Evolutionary conservation across 2,329 filamentous ascomycete species (phyloP).

Genomic region (Fusarium foetens): DNA sequence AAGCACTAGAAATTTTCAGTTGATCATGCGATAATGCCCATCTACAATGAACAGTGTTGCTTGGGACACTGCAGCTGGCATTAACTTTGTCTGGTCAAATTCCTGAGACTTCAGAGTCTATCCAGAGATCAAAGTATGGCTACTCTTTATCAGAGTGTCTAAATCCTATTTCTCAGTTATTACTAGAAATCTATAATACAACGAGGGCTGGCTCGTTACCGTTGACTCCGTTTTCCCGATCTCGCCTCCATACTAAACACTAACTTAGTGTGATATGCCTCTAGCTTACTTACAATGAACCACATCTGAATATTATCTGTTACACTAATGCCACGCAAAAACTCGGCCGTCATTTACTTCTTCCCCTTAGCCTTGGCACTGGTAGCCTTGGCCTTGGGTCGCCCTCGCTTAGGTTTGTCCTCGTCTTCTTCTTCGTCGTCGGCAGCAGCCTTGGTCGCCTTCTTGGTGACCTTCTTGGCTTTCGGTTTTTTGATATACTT

Average conservation of each 20-base stretch:
- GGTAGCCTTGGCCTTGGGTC: constrained; percentile 53
- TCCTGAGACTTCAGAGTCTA: not conserved
- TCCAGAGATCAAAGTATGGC: not conserved
- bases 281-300: constrained; percentile 2
- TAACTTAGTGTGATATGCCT: not conserved
- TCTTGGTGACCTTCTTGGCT: constrained; percentile 65
- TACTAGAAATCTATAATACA: not conserved
- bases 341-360: constrained; percentile 42
- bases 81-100: not conserved
- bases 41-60: not conserved
- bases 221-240: constrained; percentile 22
- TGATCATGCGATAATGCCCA: not conserved
- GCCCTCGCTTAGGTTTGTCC: constrained; percentile 62
- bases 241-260: constrained; percentile 12
- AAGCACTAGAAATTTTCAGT: not conserved
- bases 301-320: constrained; percentile 19
- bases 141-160: not conserved
- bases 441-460: constrained; percentile 55
- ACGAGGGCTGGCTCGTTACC: constrained; percentile 13
- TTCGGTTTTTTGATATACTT: constrained; percentile 96
- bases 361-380: constrained; percentile 61
- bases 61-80: not conserved
- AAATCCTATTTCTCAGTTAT: not conserved
- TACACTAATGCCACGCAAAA: not conserved
- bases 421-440: constrained; percentile 57